Evolutionary conservation across 768 basidiomycete species (phyloP).

Genomic region (Russula sp.): DNA sequence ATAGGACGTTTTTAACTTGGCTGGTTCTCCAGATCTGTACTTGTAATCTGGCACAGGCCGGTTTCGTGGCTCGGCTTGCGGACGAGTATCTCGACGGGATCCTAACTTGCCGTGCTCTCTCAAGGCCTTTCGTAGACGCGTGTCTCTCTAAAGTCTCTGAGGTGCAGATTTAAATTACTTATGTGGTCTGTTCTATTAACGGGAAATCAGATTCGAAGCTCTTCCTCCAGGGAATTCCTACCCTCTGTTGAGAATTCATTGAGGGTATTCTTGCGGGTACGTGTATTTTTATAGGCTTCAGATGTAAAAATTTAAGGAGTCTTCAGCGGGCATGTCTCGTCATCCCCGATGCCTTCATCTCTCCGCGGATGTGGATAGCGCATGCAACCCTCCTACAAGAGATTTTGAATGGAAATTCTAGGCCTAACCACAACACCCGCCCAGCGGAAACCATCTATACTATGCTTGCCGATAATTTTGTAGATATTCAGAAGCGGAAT

Average conservation of each 20-base stretch:
- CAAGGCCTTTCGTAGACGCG: conserved; percentile 65
- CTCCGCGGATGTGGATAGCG: conserved; percentile 59
- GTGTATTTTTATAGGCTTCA: conserved; percentile 15
- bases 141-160: conserved; percentile 62
- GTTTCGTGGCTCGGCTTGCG: conserved; percentile 66
- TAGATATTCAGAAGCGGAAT: conserved; percentile 70
- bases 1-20: conserved; percentile 71
- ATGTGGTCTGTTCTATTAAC: background rate
- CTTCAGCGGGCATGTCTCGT: conserved; percentile 60
- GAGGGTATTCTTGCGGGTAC: conserved; percentile 56
- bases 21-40: conserved; percentile 68
- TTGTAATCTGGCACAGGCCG: conserved; percentile 78
- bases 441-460: conserved; percentile 34
- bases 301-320: background rate
- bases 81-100: conserved; percentile 78
- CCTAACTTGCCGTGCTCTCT: conserved; percentile 56
- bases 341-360: conserved; percentile 69
- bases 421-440: conserved; percentile 26
- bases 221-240: conserved; percentile 52
- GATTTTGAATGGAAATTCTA: conserved; percentile 41
- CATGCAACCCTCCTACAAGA: conserved; percentile 45
- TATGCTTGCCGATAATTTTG: conserved; percentile 50
- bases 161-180: conserved; percentile 32
- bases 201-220: conserved; percentile 43
- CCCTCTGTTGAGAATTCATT: conserved; percentile 47